Base-by-base conservation (phyloP, 2,329 filamentous ascomycete genomes). In the Talaromyces sp. region DNA sequence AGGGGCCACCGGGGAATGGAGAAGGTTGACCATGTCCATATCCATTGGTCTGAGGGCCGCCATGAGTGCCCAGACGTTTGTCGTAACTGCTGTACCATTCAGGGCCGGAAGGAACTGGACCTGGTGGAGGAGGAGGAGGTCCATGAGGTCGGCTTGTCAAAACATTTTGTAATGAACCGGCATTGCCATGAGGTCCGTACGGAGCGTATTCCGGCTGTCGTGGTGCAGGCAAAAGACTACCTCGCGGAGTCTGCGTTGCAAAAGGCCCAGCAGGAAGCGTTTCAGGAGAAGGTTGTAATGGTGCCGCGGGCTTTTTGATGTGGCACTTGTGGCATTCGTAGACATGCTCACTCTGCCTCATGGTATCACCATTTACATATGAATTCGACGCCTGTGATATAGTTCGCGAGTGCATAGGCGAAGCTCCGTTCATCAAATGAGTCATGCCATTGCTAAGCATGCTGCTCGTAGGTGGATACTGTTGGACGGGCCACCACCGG, bases 241-340 rank as follows among this genome's bases (percentile, higher is more conserved):
- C 66, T 53, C 45, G 64, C 22, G 61, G 49, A 31, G 29, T 75
- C 75, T 56, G 51, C 8, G 59, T n/a, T 25, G 51, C 43, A n/a
- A 38, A 56, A 15, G 61, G 25, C 29, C 40, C 62, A 31, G 63
- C 43, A 27, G 53, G 61, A 15, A 22, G 45, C 15, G 65, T 36
- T 65, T 79, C 77, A 1, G 76, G 71, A 38, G 72, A 72, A 31
- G 73, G 67, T 3, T 73, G 69, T n/a, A 49, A 68, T 3, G 74
- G 69, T 19, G 43, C 31, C 29, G 34, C 43, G 13, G 70, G 68
- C 65, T 84, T 84, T 34, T 79, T 83, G 69, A 81, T 74, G 70
- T 85, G 82, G 68, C 91, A 93, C 75, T 91, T 91, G 77, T 93
- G 91, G 71, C 91, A 93, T 76, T 92, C 89, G 69, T 87, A 67